A percentile compares a stretch with the other conserved stretches of the same genome.
These are phyloP conservation scores for Botrytis squamosa DNA, from an alignment of 2,329 filamentous ascomycete species.

Conservation along the genomic window DNA sequence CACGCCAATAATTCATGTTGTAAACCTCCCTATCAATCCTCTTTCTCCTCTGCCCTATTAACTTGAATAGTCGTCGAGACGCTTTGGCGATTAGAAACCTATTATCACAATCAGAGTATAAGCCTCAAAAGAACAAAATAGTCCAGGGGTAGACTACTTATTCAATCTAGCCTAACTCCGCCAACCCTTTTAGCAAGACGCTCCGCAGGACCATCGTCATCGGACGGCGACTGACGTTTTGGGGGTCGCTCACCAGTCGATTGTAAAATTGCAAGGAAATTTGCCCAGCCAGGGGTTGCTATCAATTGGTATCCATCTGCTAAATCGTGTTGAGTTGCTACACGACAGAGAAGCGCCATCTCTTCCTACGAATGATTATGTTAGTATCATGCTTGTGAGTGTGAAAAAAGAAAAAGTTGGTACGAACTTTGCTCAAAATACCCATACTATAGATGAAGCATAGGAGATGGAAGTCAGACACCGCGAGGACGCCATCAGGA, in stretches of 20 bases:
- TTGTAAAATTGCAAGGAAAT: constrained; percentile 87
- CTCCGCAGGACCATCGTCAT: constrained; percentile 39
- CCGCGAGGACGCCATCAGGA: constrained; percentile 60
- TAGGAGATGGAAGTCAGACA: constrained; percentile 95
- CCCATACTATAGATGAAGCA: constrained; percentile 79
- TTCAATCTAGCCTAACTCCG: constrained; percentile 53
- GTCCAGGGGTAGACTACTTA: background rate
- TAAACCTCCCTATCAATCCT: background rate
- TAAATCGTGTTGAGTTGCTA: constrained; percentile 77
- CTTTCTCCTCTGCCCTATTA: too few relatives aligned
- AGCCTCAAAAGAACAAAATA: constrained; percentile 12
- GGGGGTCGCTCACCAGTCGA: constrained; percentile 95
- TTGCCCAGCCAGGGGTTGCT: constrained; percentile 90
- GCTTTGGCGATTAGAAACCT: background rate
- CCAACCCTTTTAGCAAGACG: constrained; percentile 64
- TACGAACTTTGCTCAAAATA: constrained; percentile 76
- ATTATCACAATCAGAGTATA: constrained; percentile 9
- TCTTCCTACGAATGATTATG: constrained; percentile 66
- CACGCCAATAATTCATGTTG: background rate
- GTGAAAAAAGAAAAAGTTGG: constrained; percentile 26
- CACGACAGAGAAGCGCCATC: constrained; percentile 78
- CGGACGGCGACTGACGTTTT: constrained; percentile 58
- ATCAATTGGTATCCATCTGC: constrained; percentile 80
- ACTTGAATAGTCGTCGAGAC: background rate
- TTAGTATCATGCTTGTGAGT: constrained; percentile 1